Percentiles rank a stretch among this genome's conserved stretches.
Conservation (phyloP, 768 basidiomycete genomes). For the Lanmaoa pseudosensibilis region DNA sequence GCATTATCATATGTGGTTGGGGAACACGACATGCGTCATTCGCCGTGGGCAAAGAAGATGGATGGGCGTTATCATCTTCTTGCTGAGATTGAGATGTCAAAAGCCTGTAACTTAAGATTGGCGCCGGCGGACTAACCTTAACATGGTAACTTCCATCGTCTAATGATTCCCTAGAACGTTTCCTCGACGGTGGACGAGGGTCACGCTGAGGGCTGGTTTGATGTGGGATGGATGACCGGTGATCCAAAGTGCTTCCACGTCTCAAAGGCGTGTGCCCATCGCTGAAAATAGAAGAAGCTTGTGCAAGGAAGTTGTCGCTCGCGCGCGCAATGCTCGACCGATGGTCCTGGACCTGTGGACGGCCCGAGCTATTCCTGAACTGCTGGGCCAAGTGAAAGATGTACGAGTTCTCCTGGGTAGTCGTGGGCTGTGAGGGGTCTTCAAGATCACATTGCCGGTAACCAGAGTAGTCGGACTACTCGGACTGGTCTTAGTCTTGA, state of each 20-base stretch:
- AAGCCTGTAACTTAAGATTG: conserved; percentile 29
- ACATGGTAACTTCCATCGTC: conserved; percentile 28
- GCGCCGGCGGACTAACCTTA: conserved; percentile 33
- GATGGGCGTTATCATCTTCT: conserved; percentile 23
- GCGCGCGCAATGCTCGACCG: conserved; percentile 34
- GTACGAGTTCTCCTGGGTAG: conserved; percentile 21
- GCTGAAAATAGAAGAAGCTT: conserved; percentile 32
- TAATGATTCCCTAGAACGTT: conserved; percentile 34
- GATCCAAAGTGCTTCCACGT: conserved; percentile 19
- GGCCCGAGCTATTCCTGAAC: conserved; percentile 15
- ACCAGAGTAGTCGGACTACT: conserved; percentile 18
- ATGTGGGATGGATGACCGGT: conserved; percentile 12
- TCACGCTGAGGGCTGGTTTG: conserved; percentile 20
- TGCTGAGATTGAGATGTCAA: conserved; percentile 29
- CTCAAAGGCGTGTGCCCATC: conserved; percentile 22
- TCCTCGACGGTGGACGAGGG: conserved; percentile 29
- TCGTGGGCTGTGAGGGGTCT: conserved; percentile 5
- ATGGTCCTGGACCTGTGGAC: conserved; percentile 31
- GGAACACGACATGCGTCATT: conserved; percentile 27
- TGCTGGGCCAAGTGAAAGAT: conserved; percentile 27
- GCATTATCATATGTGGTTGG: conserved; percentile 24
- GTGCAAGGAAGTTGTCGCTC: conserved; percentile 34
- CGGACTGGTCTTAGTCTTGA: conserved; percentile 2
- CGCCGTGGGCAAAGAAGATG: conserved; percentile 18
- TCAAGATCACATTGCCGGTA: conserved; percentile 21